These are phyloP conservation scores for Zarea fungicola DNA, from an alignment of 2,329 filamentous ascomycete species.

Conservation along the genomic window DNA sequence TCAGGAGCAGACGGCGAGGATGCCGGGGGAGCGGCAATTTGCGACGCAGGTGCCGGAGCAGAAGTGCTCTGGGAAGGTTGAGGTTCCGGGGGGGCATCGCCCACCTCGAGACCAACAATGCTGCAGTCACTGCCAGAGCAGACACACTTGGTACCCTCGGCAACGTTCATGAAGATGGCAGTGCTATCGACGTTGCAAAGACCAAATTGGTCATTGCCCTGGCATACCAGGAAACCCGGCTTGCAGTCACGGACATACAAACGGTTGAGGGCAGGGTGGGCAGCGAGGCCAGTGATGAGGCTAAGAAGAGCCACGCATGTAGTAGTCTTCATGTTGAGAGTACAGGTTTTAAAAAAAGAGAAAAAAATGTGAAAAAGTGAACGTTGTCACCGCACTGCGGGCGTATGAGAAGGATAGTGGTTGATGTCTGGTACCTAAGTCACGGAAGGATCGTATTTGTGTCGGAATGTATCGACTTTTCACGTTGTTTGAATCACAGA, in stretches of 20 bases:
- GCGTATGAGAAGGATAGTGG: neutral
- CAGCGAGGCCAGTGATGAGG: slow-evolving; percentile 6
- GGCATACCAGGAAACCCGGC: slow-evolving; percentile 6
- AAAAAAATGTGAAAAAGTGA: neutral
- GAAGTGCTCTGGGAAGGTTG: neutral
- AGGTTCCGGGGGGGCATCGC: neutral
- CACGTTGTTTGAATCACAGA: slow-evolving; percentile 2
- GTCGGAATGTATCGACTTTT: neutral
- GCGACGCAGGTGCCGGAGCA: neutral
- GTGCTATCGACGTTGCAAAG: slow-evolving; percentile 8
- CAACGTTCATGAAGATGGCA: slow-evolving; percentile 9
- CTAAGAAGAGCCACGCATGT: slow-evolving; percentile 9
- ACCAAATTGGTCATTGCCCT: slow-evolving; percentile 7
- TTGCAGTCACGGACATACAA: neutral
- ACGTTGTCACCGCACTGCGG: slow-evolving; percentile 3
- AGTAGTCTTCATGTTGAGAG: slow-evolving; percentile 6
- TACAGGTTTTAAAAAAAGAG: neutral
- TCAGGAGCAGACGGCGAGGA: neutral
- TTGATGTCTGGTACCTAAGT: slow-evolving; percentile 4
- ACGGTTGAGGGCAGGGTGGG: neutral
- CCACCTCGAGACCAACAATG: neutral
- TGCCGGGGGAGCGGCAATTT: neutral
- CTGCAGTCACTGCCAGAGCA: slow-evolving; percentile 12
- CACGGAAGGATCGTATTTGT: slow-evolving; percentile 1
- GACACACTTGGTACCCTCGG: slow-evolving; percentile 11